Evolutionary conservation across 768 basidiomycete species (phyloP), one percentile per base, ranked within the genome.

Genomic region (Boletus rufocinnamomeus): DNA sequence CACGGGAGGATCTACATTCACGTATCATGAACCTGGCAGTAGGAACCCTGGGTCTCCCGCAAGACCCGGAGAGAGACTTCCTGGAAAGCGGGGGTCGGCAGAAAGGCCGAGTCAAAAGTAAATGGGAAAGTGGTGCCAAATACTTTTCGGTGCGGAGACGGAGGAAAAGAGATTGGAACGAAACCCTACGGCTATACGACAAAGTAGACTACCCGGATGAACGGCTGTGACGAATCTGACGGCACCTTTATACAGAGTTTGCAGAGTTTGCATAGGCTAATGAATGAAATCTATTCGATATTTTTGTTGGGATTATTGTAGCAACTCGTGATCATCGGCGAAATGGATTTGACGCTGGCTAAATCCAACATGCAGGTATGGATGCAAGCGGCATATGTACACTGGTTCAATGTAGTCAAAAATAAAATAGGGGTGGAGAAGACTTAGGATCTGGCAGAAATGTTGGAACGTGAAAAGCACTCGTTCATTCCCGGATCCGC

Each of bases 121-220:
- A 69, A 8, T 91, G 90, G 91, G 88, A 88, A 60, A 86, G 87
- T 59, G 78, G 80, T 30, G 76, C 84, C 40, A 80, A 84, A 63
- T 94, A 93, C 67, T 94, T 94, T 68, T 93, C 91, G 21, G 77
- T 94, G 56, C 82, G 81, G 57, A 76, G 91, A 60, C 75, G 92
- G 66, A 77, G 91, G 62, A 94, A 94, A 73, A 82, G 91, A 62
- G 93, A 94, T 65, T 94, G 93, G 92, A 92, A 92, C 64, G 92
- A 94, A 74, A 91, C 87, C 6, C 73, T 94, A 47, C 78, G 91
- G 48, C 72, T 91, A 54, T 93, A 92, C 62, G 91, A 93, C 63
- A 80, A 89, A 60, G 87, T 91, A 19, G 91, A 93, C 70, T 94
- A 91, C 66, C 89, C 89, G 0, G 80, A 81, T 16, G 86, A 86